Evolutionary conservation across 139 green algal species (phyloP), one percentile per base, ranked within the genome.

Genomic region (Haematococcus lacustris): DNA sequence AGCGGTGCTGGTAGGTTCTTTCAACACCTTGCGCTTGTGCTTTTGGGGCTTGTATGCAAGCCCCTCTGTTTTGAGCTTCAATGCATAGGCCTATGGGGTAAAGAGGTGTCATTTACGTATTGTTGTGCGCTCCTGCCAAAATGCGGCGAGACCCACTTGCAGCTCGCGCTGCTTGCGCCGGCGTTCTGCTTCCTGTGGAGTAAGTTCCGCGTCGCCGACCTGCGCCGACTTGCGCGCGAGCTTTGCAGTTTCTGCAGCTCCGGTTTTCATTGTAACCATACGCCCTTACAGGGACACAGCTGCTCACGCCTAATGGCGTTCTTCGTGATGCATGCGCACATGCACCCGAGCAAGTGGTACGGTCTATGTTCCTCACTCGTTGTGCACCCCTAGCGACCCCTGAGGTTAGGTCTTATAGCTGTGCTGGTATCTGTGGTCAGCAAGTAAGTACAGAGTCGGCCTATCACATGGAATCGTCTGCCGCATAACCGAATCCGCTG

Each of bases 21-120:
- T 79, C n/a, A 62, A 32, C 33, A 62, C 66, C 57, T 74, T 75
- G 3, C 30, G 51, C 67, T 72, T 72, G 67, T 72, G 39, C 43
- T 72, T 72, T 33, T 66, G 41, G 0, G 74, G 70, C 40, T 87
- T 80, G 73, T 88, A 88, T 0, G 41, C 39, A 66, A 77, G 87
- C 79, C 84, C 85, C 33, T 83, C 34, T 0, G 68, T 41, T 23
- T 75, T 60, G n/a, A 89, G 33, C 57, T 81, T 76, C 21, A 84
- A 38, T 2, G 85, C 85, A 5, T 73, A 23, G 2, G 68, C 75
- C 40, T 83, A 78, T 30, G 43, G 43, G 43, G 26, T 30, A 21
- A 64, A 64, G 53, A 30, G 53, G 43, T 53, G 21, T 7, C 26
- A n/a, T n/a, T n/a, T n/a, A n/a, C n/a, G n/a, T n/a, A n/a, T n/a